phyloP scores from a whole-genome alignment of 1,139 yeast species.

The Barnettozyma hawaiiensis region DNA sequence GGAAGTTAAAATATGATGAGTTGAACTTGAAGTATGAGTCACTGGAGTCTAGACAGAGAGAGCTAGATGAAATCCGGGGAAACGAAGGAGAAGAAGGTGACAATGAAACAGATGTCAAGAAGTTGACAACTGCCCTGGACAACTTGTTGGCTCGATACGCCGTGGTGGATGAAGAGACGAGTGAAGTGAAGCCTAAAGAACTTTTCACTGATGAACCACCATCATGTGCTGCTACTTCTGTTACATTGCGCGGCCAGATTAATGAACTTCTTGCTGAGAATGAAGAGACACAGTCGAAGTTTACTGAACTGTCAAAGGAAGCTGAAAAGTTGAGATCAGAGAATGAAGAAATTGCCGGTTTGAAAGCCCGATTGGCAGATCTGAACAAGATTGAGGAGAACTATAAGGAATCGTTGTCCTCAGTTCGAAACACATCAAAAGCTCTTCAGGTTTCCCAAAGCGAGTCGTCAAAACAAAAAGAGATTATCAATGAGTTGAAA shows the following conservation, averaged over 20 bases:
- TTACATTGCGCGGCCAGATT: slow-evolving; percentile 19
- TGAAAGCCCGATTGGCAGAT: slow-evolving; percentile 32
- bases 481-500: slow-evolving; percentile 47
- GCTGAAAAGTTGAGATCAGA: slow-evolving; percentile 6
- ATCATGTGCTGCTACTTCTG: not conserved
- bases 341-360: slow-evolving; percentile 17
- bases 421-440: slow-evolving; percentile 67
- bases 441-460: slow-evolving; percentile 71
- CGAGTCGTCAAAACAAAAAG: slow-evolving; percentile 60
- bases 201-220: not conserved
- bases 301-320: slow-evolving; percentile 6
- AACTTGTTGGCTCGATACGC: slow-evolving; percentile 18
- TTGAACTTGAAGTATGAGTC: slow-evolving; percentile 43
- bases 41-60: slow-evolving; percentile 41
- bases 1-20: slow-evolving; percentile 43
- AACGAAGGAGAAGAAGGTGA: slow-evolving; percentile 15
- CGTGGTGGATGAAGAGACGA: not conserved
- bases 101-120: slow-evolving; percentile 11
- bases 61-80: slow-evolving; percentile 22
- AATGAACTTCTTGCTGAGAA: slow-evolving; percentile 23
- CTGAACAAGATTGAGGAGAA: slow-evolving; percentile 45
- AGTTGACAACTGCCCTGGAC: slow-evolving; percentile 18
- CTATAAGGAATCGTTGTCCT: slow-evolving; percentile 64
- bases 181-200: slow-evolving; percentile 3
- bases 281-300: slow-evolving; percentile 11